A percentile compares a stretch with the other conserved stretches of the same genome.
phyloP scores from a whole-genome alignment of 805 yeast species.

The Nakazawaea molendinolei region DNA sequence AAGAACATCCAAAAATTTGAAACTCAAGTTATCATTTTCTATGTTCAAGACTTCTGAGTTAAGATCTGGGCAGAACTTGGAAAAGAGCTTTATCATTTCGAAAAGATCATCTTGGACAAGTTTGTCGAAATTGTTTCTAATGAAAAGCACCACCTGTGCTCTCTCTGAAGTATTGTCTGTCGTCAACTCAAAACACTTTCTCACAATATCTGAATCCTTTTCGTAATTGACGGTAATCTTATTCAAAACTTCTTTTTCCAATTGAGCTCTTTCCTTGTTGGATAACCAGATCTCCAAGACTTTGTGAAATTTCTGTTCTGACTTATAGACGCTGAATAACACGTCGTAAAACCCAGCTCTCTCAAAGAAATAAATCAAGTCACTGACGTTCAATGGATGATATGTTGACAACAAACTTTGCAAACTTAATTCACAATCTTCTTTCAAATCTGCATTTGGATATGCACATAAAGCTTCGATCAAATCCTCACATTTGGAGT shows the following conservation, averaged over 20 bases:
- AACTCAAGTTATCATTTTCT: conserved; percentile 21
- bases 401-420: conserved; percentile 64
- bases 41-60: conserved; percentile 30
- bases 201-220: conserved; percentile 18
- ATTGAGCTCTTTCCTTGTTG: conserved; percentile 11
- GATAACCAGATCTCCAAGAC: conserved; percentile 49
- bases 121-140: conserved; percentile 22
- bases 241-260: conserved; percentile 11
- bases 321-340: conserved; percentile 47
- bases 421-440: conserved; percentile 71
- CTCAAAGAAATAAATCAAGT: conserved; percentile 43
- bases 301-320: conserved; percentile 45
- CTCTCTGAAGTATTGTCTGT: conserved; percentile 14
- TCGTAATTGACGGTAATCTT: neutral
- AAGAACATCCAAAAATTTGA: conserved; percentile 27
- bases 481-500: conserved; percentile 41
- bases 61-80: conserved; percentile 29
- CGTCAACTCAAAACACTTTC: conserved; percentile 18
- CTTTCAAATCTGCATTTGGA: conserved; percentile 27
- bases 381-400: conserved; percentile 47
- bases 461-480: conserved; percentile 43
- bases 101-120: conserved; percentile 23
- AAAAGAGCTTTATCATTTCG: conserved; percentile 30
- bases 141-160: conserved; percentile 19
- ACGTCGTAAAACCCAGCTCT: conserved; percentile 53